These are phyloP conservation scores for Alnus glutinosa DNA, from an alignment of 306 rosid genomes.

Conservation along the genomic window DNA sequence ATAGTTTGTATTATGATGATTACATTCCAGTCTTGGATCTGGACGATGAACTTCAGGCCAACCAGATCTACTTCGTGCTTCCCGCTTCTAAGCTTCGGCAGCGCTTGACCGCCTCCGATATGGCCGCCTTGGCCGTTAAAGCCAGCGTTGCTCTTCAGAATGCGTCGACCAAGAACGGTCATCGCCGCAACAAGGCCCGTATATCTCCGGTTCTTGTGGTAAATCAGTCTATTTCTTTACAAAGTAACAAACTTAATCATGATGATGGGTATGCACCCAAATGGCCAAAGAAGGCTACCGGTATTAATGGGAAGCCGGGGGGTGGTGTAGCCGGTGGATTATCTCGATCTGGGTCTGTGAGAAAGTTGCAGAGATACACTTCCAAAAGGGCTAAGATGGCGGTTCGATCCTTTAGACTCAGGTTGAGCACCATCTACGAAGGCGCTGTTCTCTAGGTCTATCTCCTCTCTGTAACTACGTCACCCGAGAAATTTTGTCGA, in stretches of 20 bases:
- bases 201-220: constrained; percentile 33
- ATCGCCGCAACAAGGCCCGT: constrained; percentile 39
- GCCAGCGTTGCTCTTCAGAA: constrained; percentile 48
- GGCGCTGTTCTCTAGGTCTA: constrained; percentile 26
- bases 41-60: constrained; percentile 26
- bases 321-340: not conserved
- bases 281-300: not conserved
- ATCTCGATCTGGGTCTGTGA: constrained; percentile 31
- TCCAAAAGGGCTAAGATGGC: constrained; percentile 38
- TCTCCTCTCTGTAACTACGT: not conserved
- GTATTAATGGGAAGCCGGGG: not conserved
- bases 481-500: not conserved
- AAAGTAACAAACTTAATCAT: not conserved
- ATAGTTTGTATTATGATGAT: constrained; percentile 33
- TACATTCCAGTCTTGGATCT: constrained; percentile 31
- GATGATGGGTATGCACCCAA: not conserved
- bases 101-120: constrained; percentile 39
- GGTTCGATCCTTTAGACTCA: constrained; percentile 42
- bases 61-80: constrained; percentile 52
- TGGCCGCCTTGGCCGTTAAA: constrained; percentile 57
- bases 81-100: constrained; percentile 23
- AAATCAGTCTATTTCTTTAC: not conserved
- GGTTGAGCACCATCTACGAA: constrained; percentile 48
- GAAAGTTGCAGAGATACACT: constrained; percentile 34
- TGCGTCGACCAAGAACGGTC: not conserved